Conservation (phyloP, 202 grass and related monocot genomes). For the Panicum virgatum region DNA sequence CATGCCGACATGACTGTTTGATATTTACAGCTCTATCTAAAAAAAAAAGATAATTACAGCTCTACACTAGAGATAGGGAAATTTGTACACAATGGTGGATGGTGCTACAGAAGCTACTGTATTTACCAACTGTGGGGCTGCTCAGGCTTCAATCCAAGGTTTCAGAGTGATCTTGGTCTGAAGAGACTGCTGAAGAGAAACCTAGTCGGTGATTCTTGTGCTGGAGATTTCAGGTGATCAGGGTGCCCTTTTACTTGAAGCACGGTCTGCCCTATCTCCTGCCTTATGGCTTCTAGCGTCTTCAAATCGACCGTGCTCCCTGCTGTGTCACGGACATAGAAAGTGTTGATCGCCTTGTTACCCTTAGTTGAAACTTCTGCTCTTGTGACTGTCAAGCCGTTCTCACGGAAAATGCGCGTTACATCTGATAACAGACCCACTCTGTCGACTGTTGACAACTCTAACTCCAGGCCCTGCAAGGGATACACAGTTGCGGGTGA, state of each 20-base stretch:
- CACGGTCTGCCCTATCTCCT: constrained; percentile 65
- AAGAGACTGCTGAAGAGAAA: constrained; percentile 92
- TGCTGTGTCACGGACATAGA: constrained; percentile 75
- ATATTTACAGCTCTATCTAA: too few relatives aligned
- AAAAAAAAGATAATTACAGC: constrained; percentile 25
- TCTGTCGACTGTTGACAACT: constrained; percentile 66
- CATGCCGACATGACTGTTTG: not conserved
- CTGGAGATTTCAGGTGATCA: constrained; percentile 33
- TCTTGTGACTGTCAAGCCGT: constrained; percentile 77
- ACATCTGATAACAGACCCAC: constrained; percentile 82
- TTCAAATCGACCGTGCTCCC: constrained; percentile 69
- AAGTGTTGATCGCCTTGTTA: constrained; percentile 69
- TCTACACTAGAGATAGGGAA: not conserved
- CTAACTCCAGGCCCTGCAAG: constrained; percentile 78
- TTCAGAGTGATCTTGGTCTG: constrained; percentile 61
- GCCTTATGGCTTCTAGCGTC: constrained; percentile 70
- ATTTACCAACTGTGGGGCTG: constrained; percentile 27
- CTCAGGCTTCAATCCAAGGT: constrained; percentile 20
- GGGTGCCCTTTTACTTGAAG: constrained; percentile 80
- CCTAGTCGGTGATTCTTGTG: constrained; percentile 54
- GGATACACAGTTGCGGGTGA: not conserved
- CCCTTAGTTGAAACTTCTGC: constrained; percentile 72
- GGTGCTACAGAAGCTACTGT: constrained; percentile 37
- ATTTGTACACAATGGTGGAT: constrained; percentile 32
- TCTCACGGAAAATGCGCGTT: constrained; percentile 96